Base-by-base conservation (phyloP, 257 asterid species). In the Hygrophila difformis region DNA sequence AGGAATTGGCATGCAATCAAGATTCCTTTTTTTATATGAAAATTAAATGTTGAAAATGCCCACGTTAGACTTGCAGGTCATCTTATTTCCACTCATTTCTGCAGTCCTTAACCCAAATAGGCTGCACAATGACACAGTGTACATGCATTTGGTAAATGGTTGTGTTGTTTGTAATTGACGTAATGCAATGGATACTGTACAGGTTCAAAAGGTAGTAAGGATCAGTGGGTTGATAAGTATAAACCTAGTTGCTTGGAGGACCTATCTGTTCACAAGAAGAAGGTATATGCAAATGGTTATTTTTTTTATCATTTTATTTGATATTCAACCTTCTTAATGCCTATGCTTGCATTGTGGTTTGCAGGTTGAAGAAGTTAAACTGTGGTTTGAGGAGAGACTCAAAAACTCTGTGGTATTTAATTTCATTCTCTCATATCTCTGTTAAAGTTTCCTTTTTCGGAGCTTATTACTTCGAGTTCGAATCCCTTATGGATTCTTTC, bases 191-290 rank as follows among this genome's bases (percentile, higher is more conserved):
- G 33, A 36, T 55, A 29, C 42, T 39, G 45, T 29, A 39, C 61
- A 88, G 95, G 87, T 63, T 39, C 31, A 10, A 52, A 49, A 28
- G 58, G 62, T 60, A 71, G 63, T 67, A 66, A 45, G 58, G 93
- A 76, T 60, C 69, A 67, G 43, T 88, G 95, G 97, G 84, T 70
- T 26, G 78, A 74, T 49, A 88, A 71, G 64, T 75, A 78, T 53
- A 81, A 57, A 68, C 97, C 97, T 54, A 59, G 48, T 40, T 64
- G 71, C 53, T 59, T 88, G 65, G 89, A 74, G 64, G 94, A 84
- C 61, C 84, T 88, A 42, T 93, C 95, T 1, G 93, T 88, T 70
- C 93, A 88, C 45, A 88, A 81, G 72, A 88, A 88, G 76, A 88
- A 88, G 95, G 95, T 81, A 42, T 42, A 15, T 36, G 45, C 36